Conservation (phyloP, 441 rosid genomes). For the Metrosideros polymorpha region DNA sequence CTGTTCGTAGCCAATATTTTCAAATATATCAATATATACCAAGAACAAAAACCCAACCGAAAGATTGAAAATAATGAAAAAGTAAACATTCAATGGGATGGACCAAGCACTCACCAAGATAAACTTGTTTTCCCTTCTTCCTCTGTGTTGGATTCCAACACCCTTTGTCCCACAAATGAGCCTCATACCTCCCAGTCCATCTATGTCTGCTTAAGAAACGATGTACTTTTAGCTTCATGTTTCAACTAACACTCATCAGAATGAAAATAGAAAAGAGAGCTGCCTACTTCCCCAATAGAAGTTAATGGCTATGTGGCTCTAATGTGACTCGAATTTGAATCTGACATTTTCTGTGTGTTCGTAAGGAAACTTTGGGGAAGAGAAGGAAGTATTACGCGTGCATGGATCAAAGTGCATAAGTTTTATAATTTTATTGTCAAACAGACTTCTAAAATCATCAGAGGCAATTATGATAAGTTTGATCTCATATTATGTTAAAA, state of each 20-base stretch:
- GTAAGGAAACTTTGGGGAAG: not conserved
- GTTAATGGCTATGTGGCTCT: not conserved
- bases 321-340: not conserved
- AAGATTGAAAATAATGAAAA: not conserved
- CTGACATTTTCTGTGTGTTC: not conserved
- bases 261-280: not conserved
- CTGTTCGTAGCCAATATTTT: conserved; percentile 3
- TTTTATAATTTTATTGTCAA: not conserved
- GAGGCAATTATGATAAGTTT: not conserved
- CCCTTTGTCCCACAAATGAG: conserved; percentile 56
- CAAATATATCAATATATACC: not conserved
- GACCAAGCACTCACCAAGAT: conserved; percentile 38
- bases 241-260: not conserved
- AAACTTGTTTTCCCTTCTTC: conserved; percentile 58
- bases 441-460: not conserved
- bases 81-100: not conserved
- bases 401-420: not conserved
- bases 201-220: conserved; percentile 21
- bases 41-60: not conserved
- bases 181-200: conserved; percentile 51
- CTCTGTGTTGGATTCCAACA: conserved; percentile 46
- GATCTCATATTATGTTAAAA: not conserved
- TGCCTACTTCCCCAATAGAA: not conserved
- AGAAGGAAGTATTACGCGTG: not conserved
- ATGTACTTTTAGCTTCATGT: not conserved